These are phyloP conservation scores for Aspergillus unguis DNA, from an alignment of 2,329 filamentous ascomycete species.

Conservation along the genomic window DNA sequence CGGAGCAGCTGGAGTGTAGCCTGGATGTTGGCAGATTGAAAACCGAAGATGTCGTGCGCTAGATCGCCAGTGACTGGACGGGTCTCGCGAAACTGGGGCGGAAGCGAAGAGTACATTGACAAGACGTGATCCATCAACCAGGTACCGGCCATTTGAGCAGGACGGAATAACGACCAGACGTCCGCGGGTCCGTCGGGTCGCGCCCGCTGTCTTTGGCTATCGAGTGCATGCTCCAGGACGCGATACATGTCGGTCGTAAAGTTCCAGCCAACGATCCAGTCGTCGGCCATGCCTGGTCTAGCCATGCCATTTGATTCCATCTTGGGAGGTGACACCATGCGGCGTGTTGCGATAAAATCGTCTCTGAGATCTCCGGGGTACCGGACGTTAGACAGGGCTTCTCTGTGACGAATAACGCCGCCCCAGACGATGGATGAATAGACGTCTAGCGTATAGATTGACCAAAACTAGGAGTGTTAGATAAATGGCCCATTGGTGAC, in stretches of 20 bases:
- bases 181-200: not conserved
- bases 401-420: slow-evolving; percentile 1
- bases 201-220: not conserved
- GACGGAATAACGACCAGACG: slow-evolving; percentile 1
- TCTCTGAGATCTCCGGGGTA: not conserved
- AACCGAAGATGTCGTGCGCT: slow-evolving; percentile 4
- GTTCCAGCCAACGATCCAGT: slow-evolving; percentile 5
- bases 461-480: slow-evolving; percentile 2
- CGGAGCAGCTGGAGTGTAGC: slow-evolving; percentile 6
- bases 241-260: slow-evolving; percentile 6
- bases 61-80: slow-evolving; percentile 1
- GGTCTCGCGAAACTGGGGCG: not conserved
- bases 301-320: not conserved
- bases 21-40: slow-evolving; percentile 5
- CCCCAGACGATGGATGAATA: slow-evolving; percentile 8
- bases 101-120: not conserved
- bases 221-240: slow-evolving; percentile 1
- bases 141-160: not conserved
- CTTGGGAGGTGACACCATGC: not conserved
- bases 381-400: slow-evolving; percentile 2
- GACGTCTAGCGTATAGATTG: slow-evolving; percentile 4
- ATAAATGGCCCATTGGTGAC: too few relatives aligned
- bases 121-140: slow-evolving; percentile 7
- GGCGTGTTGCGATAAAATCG: not conserved
- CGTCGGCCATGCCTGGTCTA: not conserved